Percentiles rank a stretch among this genome's conserved stretches.
phyloP scores from a whole-genome alignment of 2,329 filamentous ascomycete species.

The Blumeriella jaapii region DNA sequence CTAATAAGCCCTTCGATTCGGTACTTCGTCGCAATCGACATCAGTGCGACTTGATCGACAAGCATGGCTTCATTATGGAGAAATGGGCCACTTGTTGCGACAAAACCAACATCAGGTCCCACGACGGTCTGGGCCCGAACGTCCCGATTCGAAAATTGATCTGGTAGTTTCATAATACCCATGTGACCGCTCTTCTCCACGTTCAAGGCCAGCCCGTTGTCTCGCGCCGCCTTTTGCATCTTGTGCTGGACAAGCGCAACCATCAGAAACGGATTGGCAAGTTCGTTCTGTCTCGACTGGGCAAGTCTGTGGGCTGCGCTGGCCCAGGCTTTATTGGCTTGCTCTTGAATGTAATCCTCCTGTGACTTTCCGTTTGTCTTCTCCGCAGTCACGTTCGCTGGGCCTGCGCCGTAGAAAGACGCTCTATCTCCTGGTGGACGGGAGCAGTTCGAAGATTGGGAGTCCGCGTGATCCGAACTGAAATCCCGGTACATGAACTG shows the following conservation, averaged over 20 bases:
- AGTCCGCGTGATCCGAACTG: conserved; percentile 32
- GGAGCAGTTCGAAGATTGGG: conserved; percentile 31
- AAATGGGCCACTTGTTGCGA: conserved; percentile 54
- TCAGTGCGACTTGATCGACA: conserved; percentile 69
- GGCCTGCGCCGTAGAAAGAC: conserved; percentile 52
- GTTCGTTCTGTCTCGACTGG: conserved; percentile 45
- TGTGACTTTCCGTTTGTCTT: conserved; percentile 38
- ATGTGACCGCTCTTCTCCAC: conserved; percentile 44
- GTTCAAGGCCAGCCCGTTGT: conserved; percentile 45
- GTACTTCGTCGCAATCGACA: conserved; percentile 76
- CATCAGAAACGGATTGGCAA: conserved; percentile 41
- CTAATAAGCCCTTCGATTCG: conserved; percentile 64
- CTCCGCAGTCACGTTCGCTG: conserved; percentile 49
- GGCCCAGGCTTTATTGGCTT: conserved; percentile 53
- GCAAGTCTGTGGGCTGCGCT: conserved; percentile 45
- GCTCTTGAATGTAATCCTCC: conserved; percentile 53
- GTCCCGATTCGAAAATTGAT: conserved; percentile 18
- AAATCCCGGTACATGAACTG: conserved; percentile 51
- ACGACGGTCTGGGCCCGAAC: conserved; percentile 43
- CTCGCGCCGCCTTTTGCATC: conserved; percentile 45
- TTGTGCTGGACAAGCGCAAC: conserved; percentile 27
- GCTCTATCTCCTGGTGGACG: conserved; percentile 39
- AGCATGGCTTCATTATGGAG: conserved; percentile 66
- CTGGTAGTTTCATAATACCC: conserved; percentile 26
- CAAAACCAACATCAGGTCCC: conserved; percentile 52